These are phyloP conservation scores for Spergularia marina DNA, from an alignment of 148 eudicot species.

Conservation along the genomic window DNA sequence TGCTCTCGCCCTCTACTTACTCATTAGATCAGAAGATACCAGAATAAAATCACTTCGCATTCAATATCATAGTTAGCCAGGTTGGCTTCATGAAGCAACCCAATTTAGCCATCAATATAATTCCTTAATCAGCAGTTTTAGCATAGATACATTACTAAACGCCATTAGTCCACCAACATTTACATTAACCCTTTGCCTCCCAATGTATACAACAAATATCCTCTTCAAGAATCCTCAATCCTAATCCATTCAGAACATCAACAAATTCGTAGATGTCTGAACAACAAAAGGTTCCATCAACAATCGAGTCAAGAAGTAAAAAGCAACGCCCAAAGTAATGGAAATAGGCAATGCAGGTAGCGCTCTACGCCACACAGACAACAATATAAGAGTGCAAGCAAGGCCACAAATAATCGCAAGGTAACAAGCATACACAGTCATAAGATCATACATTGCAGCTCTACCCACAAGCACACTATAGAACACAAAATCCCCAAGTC, in stretches of 20 bases:
- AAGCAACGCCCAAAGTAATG: slow-evolving; percentile 68
- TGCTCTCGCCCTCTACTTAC: neutral
- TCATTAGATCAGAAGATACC: neutral
- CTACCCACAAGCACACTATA: slow-evolving; percentile 97
- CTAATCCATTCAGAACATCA: slow-evolving; percentile 64
- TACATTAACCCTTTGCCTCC: neutral
- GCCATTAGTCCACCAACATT: neutral
- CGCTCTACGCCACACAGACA: slow-evolving; percentile 80
- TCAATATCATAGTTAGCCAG: neutral
- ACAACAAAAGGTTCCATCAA: slow-evolving; percentile 96
- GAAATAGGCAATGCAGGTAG: slow-evolving; percentile 96
- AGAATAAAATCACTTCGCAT: neutral
- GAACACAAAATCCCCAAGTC: slow-evolving; percentile 90
- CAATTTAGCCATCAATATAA: neutral
- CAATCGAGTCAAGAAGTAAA: slow-evolving; percentile 90
- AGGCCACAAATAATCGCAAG: slow-evolving; percentile 93
- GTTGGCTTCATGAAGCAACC: no score
- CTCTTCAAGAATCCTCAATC: neutral
- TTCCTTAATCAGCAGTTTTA: slow-evolving; percentile 6
- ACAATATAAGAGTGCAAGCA: slow-evolving; percentile 81
- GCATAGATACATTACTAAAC: neutral
- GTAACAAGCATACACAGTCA: slow-evolving; percentile 99
- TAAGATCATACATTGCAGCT: slow-evolving; percentile 97
- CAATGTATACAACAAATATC: neutral
- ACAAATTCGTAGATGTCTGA: slow-evolving; percentile 70